Evolutionary conservation across 2,329 filamentous ascomycete genomes (phyloP), one percentile per base, ranked within the genome.

Genomic region (Polychaeton citri): DNA sequence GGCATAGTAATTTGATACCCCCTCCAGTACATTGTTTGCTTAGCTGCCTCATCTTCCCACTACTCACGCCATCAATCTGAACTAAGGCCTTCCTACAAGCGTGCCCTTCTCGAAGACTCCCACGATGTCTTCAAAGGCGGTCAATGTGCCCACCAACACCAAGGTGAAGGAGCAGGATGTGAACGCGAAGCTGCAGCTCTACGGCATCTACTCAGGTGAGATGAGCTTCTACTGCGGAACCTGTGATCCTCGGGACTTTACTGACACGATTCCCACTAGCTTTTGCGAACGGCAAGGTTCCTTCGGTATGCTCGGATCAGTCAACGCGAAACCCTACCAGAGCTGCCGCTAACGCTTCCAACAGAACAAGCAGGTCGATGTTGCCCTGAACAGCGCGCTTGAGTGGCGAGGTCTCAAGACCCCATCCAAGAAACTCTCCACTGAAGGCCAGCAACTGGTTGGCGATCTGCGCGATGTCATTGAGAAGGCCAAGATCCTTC

Each of bases 201-300:
- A 92, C 54, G 90, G 88, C 53, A 95, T 96, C 60, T 74, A 79
- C 62, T 66, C 71, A 48, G 73, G 73, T 77, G 59, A 42, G 65
- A 10, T n/a, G n/a, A n/a, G n/a, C n/a, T n/a, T n/a, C n/a, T n/a
- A n/a, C n/a, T n/a, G n/a, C n/a, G n/a, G 58, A 98, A 98, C 69
- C 77, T 98, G 35, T 87, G 95, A 62, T 64, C 96, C 24, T 98
- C 90, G 54, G 90, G 88, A 53, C 95, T 96, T 60, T 74, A 79
- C 62, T 66, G 71, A 48, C 73, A 73, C 77, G 59, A 42, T 65
- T 15, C 28, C 42, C 53, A 38, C 63, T 59, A 68, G 88, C 86
- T 35, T 95, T 96, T 60, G 71, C 81, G 55, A 74, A 77, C 49
- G 87, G 87, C 66, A 96, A 95, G 61, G 78, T 87, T 32, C 88